A percentile compares a stretch with the other conserved stretches of the same genome.
Evolutionary conservation across 345 rosid genomes (phyloP).

Genomic region (Eucalyptus brandiana): DNA sequence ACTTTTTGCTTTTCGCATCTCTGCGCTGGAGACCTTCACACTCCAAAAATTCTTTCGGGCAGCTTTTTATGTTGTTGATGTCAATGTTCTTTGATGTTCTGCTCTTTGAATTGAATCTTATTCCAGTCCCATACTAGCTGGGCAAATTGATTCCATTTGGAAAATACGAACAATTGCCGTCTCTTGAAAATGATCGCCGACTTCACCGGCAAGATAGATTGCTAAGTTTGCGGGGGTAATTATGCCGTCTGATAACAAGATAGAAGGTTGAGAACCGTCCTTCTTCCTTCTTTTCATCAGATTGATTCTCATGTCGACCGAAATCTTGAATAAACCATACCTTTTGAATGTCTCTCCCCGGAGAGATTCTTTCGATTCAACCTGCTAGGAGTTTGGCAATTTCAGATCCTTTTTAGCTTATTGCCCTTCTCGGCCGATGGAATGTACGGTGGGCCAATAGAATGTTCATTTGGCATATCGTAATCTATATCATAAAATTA

Average conservation of each 20-base stretch:
- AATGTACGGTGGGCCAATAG: background rate
- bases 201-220: background rate
- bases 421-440: background rate
- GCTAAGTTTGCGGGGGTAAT: background rate
- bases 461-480: background rate
- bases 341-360: background rate
- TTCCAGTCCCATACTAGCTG: background rate
- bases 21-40: background rate
- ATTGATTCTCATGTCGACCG: background rate
- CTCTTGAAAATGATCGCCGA: background rate
- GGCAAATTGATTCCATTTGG: background rate
- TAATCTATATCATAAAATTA: background rate
- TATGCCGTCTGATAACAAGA: background rate
- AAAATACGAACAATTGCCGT: background rate
- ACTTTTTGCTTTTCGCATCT: background rate
- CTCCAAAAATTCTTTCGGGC: background rate
- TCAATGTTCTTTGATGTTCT: background rate
- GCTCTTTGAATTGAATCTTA: background rate
- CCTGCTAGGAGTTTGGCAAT: background rate
- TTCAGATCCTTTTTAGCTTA: background rate
- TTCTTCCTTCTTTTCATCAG: background rate
- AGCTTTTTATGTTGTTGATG: background rate
- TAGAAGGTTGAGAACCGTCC: background rate
- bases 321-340: background rate
- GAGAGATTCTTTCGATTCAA: background rate